These are phyloP conservation scores for Pichia kluyveri DNA, from an alignment of 805 yeast genomes.

Conservation along the genomic window DNA sequence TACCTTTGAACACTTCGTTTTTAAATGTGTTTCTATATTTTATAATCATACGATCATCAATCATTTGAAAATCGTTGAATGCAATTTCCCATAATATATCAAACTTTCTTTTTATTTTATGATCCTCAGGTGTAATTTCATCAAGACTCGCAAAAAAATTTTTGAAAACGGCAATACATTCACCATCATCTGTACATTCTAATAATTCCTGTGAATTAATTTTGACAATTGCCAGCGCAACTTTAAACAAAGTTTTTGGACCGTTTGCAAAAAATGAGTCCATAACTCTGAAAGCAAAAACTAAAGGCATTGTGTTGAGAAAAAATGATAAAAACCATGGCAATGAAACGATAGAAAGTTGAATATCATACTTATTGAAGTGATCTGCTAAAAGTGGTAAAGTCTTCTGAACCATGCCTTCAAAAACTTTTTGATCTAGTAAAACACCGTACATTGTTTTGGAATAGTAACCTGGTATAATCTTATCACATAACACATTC, in stretches of 20 bases:
- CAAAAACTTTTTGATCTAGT: slow-evolving; percentile 89
- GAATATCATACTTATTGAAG: slow-evolving; percentile 70
- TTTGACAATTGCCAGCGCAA: slow-evolving; percentile 83
- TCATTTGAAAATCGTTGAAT: slow-evolving; percentile 77
- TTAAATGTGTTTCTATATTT: slow-evolving; percentile 64
- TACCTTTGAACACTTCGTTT: slow-evolving; percentile 72
- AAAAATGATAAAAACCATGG: slow-evolving; percentile 95
- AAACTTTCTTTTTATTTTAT: slow-evolving; percentile 66
- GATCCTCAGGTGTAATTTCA: slow-evolving; percentile 55
- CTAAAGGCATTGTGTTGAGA: slow-evolving; percentile 88
- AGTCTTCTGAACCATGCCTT: slow-evolving; percentile 77
- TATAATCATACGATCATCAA: slow-evolving; percentile 65
- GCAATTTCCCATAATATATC: slow-evolving; percentile 89
- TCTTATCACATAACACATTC: slow-evolving; percentile 66
- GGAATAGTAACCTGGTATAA: slow-evolving; percentile 93
- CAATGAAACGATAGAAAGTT: slow-evolving; percentile 81
- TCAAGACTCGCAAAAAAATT: slow-evolving; percentile 72
- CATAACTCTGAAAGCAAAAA: slow-evolving; percentile 83
- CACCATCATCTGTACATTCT: slow-evolving; percentile 83
- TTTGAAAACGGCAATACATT: slow-evolving; percentile 77
- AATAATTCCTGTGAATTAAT: slow-evolving; percentile 80
- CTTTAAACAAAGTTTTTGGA: slow-evolving; percentile 80
- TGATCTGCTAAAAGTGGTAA: slow-evolving; percentile 88
- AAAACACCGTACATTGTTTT: slow-evolving; percentile 96
- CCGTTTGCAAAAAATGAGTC: slow-evolving; percentile 91